phyloP scores from a whole-genome alignment of 108 stramenopile species.

The Cyclotella cryptica region DNA sequence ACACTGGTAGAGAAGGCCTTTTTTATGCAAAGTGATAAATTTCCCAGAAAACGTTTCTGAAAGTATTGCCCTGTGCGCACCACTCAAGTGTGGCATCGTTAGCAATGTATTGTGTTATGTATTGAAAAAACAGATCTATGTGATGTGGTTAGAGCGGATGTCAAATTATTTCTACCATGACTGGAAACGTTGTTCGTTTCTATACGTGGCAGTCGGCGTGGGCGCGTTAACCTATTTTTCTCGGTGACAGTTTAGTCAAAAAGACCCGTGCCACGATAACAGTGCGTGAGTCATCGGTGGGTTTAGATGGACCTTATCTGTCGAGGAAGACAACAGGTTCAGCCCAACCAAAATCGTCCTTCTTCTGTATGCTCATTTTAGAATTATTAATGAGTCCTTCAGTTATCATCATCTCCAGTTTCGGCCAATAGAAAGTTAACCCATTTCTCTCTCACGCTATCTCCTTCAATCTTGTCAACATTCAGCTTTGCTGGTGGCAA shows the following conservation, averaged over 20 bases:
- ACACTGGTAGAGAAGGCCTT: no score
- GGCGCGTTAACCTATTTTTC: background rate
- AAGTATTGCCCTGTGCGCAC: no score
- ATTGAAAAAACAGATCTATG: no score
- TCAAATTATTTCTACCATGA: no score
- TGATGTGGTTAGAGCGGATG: no score
- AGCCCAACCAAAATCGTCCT: background rate
- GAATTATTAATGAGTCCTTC: background rate
- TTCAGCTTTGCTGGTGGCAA: slow-evolving; percentile 79
- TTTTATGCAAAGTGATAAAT: no score
- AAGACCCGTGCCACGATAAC: background rate
- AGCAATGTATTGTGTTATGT: no score
- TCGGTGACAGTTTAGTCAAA: background rate
- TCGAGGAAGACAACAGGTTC: background rate
- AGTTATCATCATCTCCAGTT: slow-evolving; percentile 65
- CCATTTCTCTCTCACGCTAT: slow-evolving; percentile 88
- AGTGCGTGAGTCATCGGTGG: background rate
- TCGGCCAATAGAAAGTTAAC: slow-evolving; percentile 87
- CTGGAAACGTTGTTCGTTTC: no score
- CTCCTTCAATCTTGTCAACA: slow-evolving; percentile 82
- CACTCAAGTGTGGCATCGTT: no score
- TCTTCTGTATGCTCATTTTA: background rate
- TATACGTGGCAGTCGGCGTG: no score
- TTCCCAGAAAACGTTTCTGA: no score
- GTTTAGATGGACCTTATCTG: background rate